A percentile compares a stretch with the other conserved stretches of the same genome.
Conservation (phyloP, 495 filamentous ascomycete species). For the Pseudomonodictys pantanalensis region DNA sequence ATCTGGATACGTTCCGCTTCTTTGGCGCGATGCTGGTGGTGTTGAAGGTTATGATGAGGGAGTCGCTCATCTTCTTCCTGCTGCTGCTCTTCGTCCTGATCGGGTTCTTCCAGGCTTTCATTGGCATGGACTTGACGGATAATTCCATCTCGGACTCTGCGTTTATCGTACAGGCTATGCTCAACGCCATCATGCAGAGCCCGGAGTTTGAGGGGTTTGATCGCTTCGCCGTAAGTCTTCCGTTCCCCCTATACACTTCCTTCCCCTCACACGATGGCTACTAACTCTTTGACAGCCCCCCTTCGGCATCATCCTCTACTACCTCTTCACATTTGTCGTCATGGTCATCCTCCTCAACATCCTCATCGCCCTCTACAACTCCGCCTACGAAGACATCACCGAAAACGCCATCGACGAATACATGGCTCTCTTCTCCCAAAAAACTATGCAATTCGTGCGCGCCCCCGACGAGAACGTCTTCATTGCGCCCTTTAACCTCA, state of each 20-base stretch:
- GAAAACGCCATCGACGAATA: constrained; percentile 93
- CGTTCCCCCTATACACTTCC: too few relatives aligned
- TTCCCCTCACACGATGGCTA: not conserved
- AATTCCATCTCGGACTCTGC: constrained; percentile 56
- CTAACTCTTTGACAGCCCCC: constrained; percentile 29
- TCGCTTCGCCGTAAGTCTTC: constrained; percentile 51
- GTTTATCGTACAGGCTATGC: constrained; percentile 87
- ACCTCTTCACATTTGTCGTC: constrained; percentile 94
- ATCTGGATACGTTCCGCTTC: constrained; percentile 88
- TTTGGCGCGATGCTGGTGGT: constrained; percentile 98
- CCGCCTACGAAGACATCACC: constrained; percentile 93
- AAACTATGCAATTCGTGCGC: constrained; percentile 93
- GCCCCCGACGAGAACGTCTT: constrained; percentile 98
- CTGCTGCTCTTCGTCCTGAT: constrained; percentile 81
- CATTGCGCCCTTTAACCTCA: constrained; percentile 87
- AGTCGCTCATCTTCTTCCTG: constrained; percentile 95
- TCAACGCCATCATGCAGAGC: constrained; percentile 81
- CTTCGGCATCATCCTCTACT: constrained; percentile 52
- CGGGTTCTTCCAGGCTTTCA: constrained; percentile 91
- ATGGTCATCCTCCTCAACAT: constrained; percentile 91
- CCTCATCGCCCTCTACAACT: constrained; percentile 94
- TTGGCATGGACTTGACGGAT: constrained; percentile 87
- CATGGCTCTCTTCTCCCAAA: constrained; percentile 79
- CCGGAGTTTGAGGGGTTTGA: constrained; percentile 91
- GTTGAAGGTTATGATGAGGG: constrained; percentile 98